These are phyloP conservation scores for Plantago coronopus DNA, from an alignment of 305 asterid genomes.

Conservation along the genomic window DNA sequence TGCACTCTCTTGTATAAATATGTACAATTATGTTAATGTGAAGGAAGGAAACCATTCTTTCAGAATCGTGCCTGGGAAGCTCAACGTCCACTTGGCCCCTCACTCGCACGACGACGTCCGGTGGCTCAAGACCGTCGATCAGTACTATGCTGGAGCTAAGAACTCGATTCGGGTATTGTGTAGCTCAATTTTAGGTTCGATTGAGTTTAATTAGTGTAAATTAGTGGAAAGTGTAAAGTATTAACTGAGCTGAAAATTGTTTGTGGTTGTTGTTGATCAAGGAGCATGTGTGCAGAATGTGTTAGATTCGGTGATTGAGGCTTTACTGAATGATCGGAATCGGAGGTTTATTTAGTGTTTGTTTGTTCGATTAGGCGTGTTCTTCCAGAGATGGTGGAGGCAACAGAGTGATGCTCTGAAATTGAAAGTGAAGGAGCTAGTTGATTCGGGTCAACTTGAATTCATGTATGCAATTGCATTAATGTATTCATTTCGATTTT, in stretches of 20 bases:
- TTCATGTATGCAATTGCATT: conserved; percentile 47
- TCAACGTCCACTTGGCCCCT: conserved; percentile 93
- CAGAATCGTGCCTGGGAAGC: conserved; percentile 48
- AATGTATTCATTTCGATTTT: neutral
- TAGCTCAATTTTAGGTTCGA: neutral
- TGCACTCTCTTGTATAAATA: too few relatives aligned
- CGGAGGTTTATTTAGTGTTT: conserved; percentile 34
- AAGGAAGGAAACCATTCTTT: too few relatives aligned
- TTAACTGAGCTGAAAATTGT: neutral
- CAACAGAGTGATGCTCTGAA: conserved; percentile 59
- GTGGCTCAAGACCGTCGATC: conserved; percentile 96
- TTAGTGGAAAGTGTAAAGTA: neutral
- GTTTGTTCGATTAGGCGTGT: conserved; percentile 42
- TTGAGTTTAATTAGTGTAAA: neutral
- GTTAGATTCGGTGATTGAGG: conserved; percentile 67
- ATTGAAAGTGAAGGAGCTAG: conserved; percentile 60
- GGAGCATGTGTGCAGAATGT: conserved; percentile 88
- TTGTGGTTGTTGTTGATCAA: conserved; percentile 19
- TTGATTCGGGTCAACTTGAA: conserved; percentile 76
- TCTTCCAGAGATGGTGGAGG: conserved; percentile 87
- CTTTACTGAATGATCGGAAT: conserved; percentile 60
- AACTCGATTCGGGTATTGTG: conserved; percentile 70
- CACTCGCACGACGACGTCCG: conserved; percentile 98
- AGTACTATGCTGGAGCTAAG: conserved; percentile 92
- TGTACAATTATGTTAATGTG: too few relatives aligned